These are phyloP conservation scores for Davidsoniella eucalypti DNA, from an alignment of 2,329 filamentous ascomycete genomes.

Conservation along the genomic window DNA sequence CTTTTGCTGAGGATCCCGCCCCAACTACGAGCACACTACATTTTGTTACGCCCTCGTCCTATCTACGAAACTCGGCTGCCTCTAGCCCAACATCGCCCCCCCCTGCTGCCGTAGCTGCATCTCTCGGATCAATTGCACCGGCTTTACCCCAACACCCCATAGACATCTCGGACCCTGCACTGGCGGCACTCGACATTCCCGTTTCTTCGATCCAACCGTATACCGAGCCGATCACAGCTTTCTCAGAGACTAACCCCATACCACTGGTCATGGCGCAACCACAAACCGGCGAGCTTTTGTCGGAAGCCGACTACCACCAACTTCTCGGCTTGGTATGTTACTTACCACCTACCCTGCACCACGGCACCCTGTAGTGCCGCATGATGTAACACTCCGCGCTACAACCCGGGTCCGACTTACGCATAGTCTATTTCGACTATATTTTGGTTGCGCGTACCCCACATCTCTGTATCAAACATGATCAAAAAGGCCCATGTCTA, in stretches of 20 bases:
- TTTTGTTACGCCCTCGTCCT: slow-evolving; percentile 44
- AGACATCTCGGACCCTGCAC: background rate
- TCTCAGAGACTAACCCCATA: slow-evolving; percentile 26
- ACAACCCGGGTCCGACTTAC: background rate
- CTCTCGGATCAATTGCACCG: slow-evolving; percentile 11
- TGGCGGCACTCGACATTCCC: slow-evolving; percentile 3
- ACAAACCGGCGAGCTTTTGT: slow-evolving; percentile 18
- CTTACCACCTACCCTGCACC: background rate
- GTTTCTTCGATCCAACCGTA: slow-evolving; percentile 18
- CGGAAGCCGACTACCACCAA: slow-evolving; percentile 58
- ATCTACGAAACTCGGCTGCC: slow-evolving; percentile 26
- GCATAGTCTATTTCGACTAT: background rate
- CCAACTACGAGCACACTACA: slow-evolving; percentile 25
- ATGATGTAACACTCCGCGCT: background rate
- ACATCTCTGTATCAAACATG: background rate
- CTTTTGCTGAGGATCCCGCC: slow-evolving; percentile 13
- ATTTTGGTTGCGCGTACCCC: background rate
- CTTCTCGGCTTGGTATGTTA: slow-evolving; percentile 56
- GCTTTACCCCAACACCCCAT: background rate
- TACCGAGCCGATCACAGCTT: slow-evolving; percentile 20
- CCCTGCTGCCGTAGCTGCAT: slow-evolving; percentile 13
- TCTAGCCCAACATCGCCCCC: slow-evolving; percentile 13
- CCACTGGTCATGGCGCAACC: slow-evolving; percentile 4
- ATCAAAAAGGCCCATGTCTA: background rate
- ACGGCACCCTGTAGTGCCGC: background rate